Evolutionary conservation across 106 monocot species (phyloP).

Genomic region (Dioscorea alata): DNA sequence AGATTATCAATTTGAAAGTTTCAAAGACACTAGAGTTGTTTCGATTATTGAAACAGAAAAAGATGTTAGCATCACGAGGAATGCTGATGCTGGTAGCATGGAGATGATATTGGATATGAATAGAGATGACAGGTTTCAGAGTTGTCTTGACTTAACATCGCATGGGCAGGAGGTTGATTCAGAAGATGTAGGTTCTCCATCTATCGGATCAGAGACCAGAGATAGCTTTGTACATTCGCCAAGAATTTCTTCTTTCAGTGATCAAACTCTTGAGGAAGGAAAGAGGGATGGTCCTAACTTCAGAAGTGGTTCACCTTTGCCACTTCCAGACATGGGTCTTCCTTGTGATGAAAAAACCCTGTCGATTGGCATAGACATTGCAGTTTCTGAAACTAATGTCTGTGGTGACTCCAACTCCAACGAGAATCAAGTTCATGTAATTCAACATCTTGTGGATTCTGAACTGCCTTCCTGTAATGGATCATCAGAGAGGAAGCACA

Average conservation of each 20-base stretch:
- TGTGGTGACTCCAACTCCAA: conserved; percentile 7
- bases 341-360: conserved; percentile 1
- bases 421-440: conserved; percentile 1
- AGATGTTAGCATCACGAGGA: conserved; percentile 8
- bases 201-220: conserved; percentile 5
- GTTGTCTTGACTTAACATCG: conserved; percentile 54
- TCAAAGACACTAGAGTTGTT: conserved; percentile 7
- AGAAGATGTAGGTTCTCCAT: conserved; percentile 15
- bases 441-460: conserved; percentile 10
- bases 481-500: conserved; percentile 12
- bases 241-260: conserved; percentile 16
- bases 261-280: conserved; percentile 7
- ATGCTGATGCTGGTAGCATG: conserved; percentile 5
- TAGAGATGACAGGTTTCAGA: conserved; percentile 57
- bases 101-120: conserved; percentile 18
- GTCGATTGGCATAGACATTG: conserved; percentile 4
- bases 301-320: conserved; percentile 1
- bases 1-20: conserved; percentile 1
- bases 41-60: conserved; percentile 14
- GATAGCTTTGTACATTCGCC: conserved; percentile 13
- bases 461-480: conserved; percentile 6
- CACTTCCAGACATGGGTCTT: background rate
- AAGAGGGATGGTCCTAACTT: background rate
- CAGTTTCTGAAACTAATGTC: conserved; percentile 5
- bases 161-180: conserved; percentile 29